Conservation (phyloP, 805 yeast species). For the Kodamaea nitidulidarum region DNA sequence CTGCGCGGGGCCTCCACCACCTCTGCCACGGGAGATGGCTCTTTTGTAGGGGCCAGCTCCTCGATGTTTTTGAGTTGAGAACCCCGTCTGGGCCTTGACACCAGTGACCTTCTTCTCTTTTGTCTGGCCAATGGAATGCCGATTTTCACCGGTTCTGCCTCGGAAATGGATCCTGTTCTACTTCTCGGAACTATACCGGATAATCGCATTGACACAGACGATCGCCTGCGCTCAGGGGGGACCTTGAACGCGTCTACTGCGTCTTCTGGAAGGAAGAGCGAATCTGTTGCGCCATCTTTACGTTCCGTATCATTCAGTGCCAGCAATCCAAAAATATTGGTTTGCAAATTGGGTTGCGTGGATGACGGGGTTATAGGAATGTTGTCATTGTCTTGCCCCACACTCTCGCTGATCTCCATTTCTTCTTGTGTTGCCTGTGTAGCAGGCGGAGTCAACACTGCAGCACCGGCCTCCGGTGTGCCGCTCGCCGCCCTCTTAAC, state of each 20-base stretch:
- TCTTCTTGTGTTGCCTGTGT: constrained; percentile 11
- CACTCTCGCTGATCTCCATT: not conserved
- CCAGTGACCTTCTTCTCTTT: constrained; percentile 27
- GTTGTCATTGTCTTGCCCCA: constrained; percentile 1
- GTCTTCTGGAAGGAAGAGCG: not conserved
- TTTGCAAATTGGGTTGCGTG: constrained; percentile 5
- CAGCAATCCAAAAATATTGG: not conserved
- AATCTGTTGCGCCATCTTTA: constrained; percentile 14
- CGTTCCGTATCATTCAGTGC: constrained; percentile 11
- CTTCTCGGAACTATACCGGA: constrained; percentile 31
- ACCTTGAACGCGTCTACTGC: constrained; percentile 30
- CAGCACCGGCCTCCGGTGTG: no score
- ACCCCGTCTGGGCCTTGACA: constrained; percentile 8
- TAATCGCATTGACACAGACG: constrained; percentile 31
- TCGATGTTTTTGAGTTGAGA: constrained; percentile 1
- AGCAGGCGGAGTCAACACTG: constrained; percentile 17
- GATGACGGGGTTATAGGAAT: constrained; percentile 10
- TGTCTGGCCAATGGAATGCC: constrained; percentile 35
- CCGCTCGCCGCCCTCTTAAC: constrained; percentile 1
- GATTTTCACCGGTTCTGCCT: constrained; percentile 30
- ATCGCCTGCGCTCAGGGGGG: constrained; percentile 23
- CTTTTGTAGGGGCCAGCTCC: constrained; percentile 10
- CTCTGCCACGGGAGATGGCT: constrained; percentile 13
- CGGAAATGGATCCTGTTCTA: constrained; percentile 29
- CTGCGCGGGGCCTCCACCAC: constrained; percentile 1